Evolutionary conservation across 2,329 filamentous ascomycete genomes (phyloP).

Genomic region (Alternaria sp.): DNA sequence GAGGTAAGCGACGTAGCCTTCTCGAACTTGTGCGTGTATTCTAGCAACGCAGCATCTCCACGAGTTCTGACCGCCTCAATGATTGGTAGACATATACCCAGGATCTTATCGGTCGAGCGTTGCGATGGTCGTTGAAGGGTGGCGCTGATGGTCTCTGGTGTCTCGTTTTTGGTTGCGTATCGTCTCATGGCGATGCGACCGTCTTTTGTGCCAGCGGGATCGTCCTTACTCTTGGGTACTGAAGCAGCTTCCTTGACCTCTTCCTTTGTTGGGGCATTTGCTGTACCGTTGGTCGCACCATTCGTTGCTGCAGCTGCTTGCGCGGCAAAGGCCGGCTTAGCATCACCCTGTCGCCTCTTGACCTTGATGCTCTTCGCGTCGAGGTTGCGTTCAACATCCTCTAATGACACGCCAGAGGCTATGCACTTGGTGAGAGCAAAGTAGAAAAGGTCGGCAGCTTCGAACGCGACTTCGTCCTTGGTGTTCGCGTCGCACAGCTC

Average conservation of each 20-base stretch:
- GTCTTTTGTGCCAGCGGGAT: slow-evolving; percentile 57
- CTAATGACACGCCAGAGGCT: slow-evolving; percentile 80
- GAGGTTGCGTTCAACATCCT: slow-evolving; percentile 89
- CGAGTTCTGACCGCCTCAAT: slow-evolving; percentile 83
- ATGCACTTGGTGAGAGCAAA: slow-evolving; percentile 93
- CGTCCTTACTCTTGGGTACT: slow-evolving; percentile 59
- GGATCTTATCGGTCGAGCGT: slow-evolving; percentile 90
- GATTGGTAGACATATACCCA: slow-evolving; percentile 89
- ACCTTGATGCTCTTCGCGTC: slow-evolving; percentile 96
- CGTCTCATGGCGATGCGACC: slow-evolving; percentile 82
- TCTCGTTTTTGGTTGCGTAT: slow-evolving; percentile 71
- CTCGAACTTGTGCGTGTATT: slow-evolving; percentile 97
- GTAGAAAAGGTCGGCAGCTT: slow-evolving; percentile 94
- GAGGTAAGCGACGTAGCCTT: slow-evolving; percentile 90
- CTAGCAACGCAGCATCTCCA: slow-evolving; percentile 86
- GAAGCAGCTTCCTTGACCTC: slow-evolving; percentile 60
- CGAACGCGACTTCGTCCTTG: slow-evolving; percentile 85
- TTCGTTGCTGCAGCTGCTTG: slow-evolving; percentile 61
- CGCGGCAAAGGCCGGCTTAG: slow-evolving; percentile 89
- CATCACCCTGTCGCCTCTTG: slow-evolving; percentile 89
- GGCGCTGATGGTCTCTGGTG: slow-evolving; percentile 70
- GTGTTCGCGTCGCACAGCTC: slow-evolving; percentile 88
- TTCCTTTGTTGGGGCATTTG: slow-evolving; percentile 44
- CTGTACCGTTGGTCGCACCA: slow-evolving; percentile 20
- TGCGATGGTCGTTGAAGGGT: slow-evolving; percentile 89